Conservation (phyloP, 1,284 basidiomycete species). For the Pyrrhoderma noxium region DNA sequence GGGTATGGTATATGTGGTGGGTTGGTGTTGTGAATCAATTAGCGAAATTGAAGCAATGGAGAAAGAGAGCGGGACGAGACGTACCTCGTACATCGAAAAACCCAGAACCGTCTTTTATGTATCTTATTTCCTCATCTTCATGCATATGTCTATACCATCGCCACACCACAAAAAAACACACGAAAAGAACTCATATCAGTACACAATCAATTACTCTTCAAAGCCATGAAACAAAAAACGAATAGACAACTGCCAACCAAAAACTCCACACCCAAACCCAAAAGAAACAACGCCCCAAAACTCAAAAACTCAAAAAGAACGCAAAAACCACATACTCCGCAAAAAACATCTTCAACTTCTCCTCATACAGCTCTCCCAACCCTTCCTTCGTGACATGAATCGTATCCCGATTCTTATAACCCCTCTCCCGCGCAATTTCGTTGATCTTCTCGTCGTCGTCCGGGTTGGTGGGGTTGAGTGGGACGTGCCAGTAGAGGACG, state of each 20-base stretch:
- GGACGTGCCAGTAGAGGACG: constrained; percentile 57
- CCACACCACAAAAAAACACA: constrained; percentile 5
- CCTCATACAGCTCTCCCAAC: constrained; percentile 72
- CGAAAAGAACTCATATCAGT: background rate
- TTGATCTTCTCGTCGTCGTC: constrained; percentile 48
- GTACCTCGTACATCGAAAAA: constrained; percentile 80
- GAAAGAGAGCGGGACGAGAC: constrained; percentile 19
- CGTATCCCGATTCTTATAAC: constrained; percentile 73
- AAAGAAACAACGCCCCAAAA: background rate
- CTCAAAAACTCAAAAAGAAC: background rate
- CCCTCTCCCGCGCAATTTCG: constrained; percentile 52
- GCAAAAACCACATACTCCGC: constrained; percentile 50
- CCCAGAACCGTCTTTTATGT: constrained; percentile 72
- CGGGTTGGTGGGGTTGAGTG: constrained; percentile 33
- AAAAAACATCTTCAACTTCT: constrained; percentile 75
- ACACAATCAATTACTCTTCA: background rate
- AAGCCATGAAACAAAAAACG: background rate
- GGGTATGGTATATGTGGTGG: background rate
- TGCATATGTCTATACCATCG: constrained; percentile 78
- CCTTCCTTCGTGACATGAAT: constrained; percentile 70
- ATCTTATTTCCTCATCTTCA: constrained; percentile 88
- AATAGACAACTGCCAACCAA: background rate
- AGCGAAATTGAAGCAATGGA: background rate
- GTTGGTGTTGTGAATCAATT: background rate
- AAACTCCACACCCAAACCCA: background rate